These are phyloP conservation scores for Colletotrichum liriopes DNA, from an alignment of 2,329 filamentous ascomycete species.

Conservation along the genomic window DNA sequence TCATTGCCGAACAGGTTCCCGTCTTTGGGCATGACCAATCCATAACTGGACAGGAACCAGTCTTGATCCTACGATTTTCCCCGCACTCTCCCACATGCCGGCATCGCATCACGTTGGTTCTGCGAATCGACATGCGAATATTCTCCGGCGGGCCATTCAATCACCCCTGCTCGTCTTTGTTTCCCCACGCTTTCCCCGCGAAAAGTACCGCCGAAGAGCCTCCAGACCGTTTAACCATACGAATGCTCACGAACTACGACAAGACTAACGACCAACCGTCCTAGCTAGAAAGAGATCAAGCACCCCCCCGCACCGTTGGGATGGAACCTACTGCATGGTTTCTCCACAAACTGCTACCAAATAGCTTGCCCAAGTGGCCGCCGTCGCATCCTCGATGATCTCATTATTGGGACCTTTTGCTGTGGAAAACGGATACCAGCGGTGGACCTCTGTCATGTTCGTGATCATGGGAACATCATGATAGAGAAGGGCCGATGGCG, in stretches of 20 bases:
- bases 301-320: conserved; percentile 17
- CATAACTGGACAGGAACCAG: neutral
- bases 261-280: neutral
- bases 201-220: conserved; percentile 30
- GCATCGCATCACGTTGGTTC: conserved; percentile 1
- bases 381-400: conserved; percentile 13
- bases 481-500: conserved; percentile 12
- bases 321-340: conserved; percentile 4
- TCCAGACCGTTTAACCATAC: neutral
- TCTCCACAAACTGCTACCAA: conserved; percentile 14
- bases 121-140: conserved; percentile 1
- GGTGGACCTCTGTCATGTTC: neutral
- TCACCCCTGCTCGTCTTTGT: neutral
- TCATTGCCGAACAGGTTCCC: conserved; percentile 27
- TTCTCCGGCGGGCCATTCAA: neutral
- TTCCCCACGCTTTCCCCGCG: conserved; percentile 33
- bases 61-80: conserved; percentile 18
- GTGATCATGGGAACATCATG: conserved; percentile 12
- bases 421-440: neutral
- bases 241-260: neutral
- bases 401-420: neutral
- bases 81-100: conserved; percentile 29
- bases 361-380: conserved; percentile 7
- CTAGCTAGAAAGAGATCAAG: neutral
- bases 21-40: neutral